Conservation (phyloP, 805 yeast genomes). For the Zygotorulaspora chibaensis region DNA sequence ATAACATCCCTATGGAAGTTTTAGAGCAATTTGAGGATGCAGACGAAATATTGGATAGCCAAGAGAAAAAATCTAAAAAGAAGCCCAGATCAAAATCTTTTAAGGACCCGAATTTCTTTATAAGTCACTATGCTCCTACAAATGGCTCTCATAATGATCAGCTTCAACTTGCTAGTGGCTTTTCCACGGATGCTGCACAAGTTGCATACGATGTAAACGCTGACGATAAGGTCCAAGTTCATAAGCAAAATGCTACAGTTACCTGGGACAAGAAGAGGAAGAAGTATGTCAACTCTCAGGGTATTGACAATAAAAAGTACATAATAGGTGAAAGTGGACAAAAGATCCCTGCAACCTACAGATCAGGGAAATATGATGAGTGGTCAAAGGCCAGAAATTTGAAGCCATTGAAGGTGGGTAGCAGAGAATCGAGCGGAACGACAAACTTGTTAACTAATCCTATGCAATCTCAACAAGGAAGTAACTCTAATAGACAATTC, state of each 20-base stretch:
- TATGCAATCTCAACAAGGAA: constrained; percentile 27
- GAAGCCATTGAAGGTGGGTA: constrained; percentile 50
- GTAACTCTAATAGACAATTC: constrained; percentile 42
- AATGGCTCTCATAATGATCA: constrained; percentile 79
- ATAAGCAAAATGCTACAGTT: constrained; percentile 63
- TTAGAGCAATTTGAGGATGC: constrained; percentile 42
- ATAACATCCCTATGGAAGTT: constrained; percentile 41
- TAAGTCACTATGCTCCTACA: constrained; percentile 86
- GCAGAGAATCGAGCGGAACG: constrained; percentile 42
- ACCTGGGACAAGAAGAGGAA: constrained; percentile 94
- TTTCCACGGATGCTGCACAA: constrained; percentile 75
- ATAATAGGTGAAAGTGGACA: constrained; percentile 95
- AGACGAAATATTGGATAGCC: constrained; percentile 32
- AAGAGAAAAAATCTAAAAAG: constrained; percentile 22
- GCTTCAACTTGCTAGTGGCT: constrained; percentile 52
- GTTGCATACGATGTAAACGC: constrained; percentile 85
- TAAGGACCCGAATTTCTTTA: constrained; percentile 74
- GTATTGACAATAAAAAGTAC: constrained; percentile 70
- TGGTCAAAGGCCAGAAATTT: constrained; percentile 77
- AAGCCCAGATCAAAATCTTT: constrained; percentile 46
- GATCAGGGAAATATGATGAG: constrained; percentile 85
- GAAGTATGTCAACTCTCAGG: constrained; percentile 75
- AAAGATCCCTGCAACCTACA: constrained; percentile 82
- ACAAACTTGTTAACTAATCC: constrained; percentile 35
- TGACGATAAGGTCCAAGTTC: constrained; percentile 64